These are phyloP conservation scores for Paraconiothyrium brasiliense DNA, from an alignment of 2,329 filamentous ascomycete genomes.

Conservation along the genomic window DNA sequence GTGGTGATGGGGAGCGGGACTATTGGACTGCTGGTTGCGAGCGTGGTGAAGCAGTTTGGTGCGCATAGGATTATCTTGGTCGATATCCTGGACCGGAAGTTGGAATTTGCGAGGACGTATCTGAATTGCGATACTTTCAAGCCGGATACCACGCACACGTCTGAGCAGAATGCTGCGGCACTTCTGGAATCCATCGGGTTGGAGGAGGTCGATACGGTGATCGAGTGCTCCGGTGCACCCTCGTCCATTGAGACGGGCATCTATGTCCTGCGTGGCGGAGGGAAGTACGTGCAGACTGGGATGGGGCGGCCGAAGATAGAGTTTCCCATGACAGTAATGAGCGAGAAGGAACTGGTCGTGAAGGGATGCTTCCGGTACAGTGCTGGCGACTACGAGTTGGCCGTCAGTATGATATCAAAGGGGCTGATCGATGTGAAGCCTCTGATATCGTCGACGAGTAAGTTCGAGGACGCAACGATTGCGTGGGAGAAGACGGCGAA, in stretches of 20 bases:
- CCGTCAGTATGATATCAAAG: constrained; percentile 35
- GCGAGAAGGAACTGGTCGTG: constrained; percentile 56
- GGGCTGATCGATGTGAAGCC: constrained; percentile 35
- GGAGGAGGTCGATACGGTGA: constrained; percentile 78
- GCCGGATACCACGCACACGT: constrained; percentile 64
- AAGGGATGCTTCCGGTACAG: constrained; percentile 45
- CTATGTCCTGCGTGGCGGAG: constrained; percentile 87
- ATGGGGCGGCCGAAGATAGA: constrained; percentile 92
- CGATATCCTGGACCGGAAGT: constrained; percentile 84
- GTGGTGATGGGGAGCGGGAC: constrained; percentile 91
- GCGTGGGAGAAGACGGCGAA: constrained; percentile 45
- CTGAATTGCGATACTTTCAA: constrained; percentile 79
- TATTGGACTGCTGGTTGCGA: constrained; percentile 85
- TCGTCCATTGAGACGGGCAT: constrained; percentile 85
- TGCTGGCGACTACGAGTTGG: constrained; percentile 44
- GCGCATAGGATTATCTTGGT: constrained; percentile 89
- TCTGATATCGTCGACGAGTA: constrained; percentile 40
- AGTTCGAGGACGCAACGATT: constrained; percentile 39
- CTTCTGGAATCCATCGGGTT: constrained; percentile 68
- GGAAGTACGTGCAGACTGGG: constrained; percentile 94
- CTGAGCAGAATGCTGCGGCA: constrained; percentile 72
- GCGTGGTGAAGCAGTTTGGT: constrained; percentile 71
- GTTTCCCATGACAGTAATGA: constrained; percentile 42
- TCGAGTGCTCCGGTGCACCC: constrained; percentile 95
- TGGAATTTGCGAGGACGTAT: constrained; percentile 82